phyloP scores from a whole-genome alignment of 352 stramenopile genomes.

The Blastocystis sp. region DNA sequence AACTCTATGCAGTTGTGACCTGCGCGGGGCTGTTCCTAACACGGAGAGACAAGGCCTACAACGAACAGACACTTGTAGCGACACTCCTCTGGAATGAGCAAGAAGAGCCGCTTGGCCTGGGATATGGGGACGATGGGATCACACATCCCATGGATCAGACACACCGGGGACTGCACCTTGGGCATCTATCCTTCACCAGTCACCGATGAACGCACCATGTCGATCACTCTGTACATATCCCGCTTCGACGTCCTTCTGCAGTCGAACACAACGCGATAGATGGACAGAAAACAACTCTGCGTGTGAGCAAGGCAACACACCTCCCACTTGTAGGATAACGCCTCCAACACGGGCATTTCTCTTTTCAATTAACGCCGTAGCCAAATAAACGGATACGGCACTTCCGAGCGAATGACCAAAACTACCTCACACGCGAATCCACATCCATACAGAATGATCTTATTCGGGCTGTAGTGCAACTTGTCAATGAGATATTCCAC shows the following conservation, averaged over 20 bases:
- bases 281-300: conserved; percentile 62
- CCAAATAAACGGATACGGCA: conserved; percentile 25
- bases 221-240: conserved; percentile 25
- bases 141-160: conserved; percentile 44
- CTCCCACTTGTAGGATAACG: conserved; percentile 29
- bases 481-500: conserved; percentile 57
- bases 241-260: not conserved
- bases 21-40: conserved; percentile 4
- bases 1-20: conserved; percentile 62
- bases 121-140: conserved; percentile 45
- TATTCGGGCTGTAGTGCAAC: not conserved
- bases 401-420: conserved; percentile 70
- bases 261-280: conserved; percentile 56
- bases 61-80: conserved; percentile 67
- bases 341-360: conserved; percentile 16
- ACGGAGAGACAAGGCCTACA: not conserved
- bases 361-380: not conserved
- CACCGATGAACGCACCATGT: not conserved
- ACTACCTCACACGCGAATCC: not conserved
- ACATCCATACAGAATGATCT: conserved; percentile 8
- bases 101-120: conserved; percentile 41
- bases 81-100: conserved; percentile 34
- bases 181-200: conserved; percentile 10
- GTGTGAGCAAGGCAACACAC: not conserved
- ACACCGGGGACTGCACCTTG: conserved; percentile 25